Percentiles rank a stretch among this genome's conserved stretches.
These are phyloP conservation scores for Phellopilus nigrolimitatus DNA, from an alignment of 1,284 basidiomycete species.

Conservation along the genomic window DNA sequence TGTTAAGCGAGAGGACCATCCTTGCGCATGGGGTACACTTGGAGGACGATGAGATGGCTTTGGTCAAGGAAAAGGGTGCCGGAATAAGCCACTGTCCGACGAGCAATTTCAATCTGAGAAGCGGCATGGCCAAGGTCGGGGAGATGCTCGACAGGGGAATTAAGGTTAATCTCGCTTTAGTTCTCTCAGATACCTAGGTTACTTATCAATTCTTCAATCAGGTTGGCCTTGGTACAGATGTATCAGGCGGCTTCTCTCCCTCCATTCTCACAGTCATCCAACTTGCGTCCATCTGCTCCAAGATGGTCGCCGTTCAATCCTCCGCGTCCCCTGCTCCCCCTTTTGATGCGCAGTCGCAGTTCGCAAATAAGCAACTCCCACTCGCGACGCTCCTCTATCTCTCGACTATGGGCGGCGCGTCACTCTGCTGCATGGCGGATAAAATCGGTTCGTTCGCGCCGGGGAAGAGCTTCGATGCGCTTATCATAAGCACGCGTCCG, in stretches of 20 bases:
- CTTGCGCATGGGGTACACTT: conserved; percentile 90
- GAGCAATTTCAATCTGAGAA: conserved; percentile 87
- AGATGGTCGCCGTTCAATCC: conserved; percentile 54
- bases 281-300: conserved; percentile 80
- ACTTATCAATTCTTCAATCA: conserved; percentile 27
- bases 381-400: conserved; percentile 82
- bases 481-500: conserved; percentile 55
- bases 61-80: conserved; percentile 63
- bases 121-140: conserved; percentile 78
- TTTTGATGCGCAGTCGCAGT: conserved; percentile 30
- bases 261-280: conserved; percentile 84
- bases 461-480: conserved; percentile 90
- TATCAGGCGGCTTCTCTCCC: conserved; percentile 83
- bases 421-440: conserved; percentile 70
- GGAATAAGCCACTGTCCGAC: conserved; percentile 93
- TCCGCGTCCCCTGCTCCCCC: conserved; percentile 19
- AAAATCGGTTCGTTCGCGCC: conserved; percentile 74
- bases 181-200: background rate
- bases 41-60: conserved; percentile 62
- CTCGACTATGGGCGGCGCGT: conserved; percentile 89
- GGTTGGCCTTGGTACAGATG: conserved; percentile 89
- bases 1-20: conserved; percentile 79
- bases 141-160: conserved; percentile 78
- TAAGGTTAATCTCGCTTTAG: conserved; percentile 52
- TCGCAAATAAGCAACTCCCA: conserved; percentile 62